Conservation (phyloP, 2,329 filamentous ascomycete genomes). For the Nigrospora oryzae region DNA sequence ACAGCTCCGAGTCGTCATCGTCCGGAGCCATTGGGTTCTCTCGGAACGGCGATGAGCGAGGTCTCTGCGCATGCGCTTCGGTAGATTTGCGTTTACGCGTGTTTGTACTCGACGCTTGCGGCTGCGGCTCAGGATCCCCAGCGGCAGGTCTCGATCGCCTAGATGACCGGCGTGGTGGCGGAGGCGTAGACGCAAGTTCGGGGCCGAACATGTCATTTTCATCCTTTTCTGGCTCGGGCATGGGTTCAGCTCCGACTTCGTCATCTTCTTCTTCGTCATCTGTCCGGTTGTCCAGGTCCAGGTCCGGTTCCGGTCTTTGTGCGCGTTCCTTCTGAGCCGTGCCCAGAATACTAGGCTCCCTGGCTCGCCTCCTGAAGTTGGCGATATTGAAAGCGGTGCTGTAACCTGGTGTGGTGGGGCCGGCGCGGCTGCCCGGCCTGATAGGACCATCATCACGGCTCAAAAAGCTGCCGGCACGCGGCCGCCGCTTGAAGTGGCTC, state of each 20-base stretch:
- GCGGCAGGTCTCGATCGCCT: slow-evolving; percentile 19
- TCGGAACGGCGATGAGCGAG: slow-evolving; percentile 25
- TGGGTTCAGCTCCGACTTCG: slow-evolving; percentile 3
- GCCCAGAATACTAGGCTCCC: slow-evolving; percentile 55
- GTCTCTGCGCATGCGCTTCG: slow-evolving; percentile 28
- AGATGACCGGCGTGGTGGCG: slow-evolving; percentile 35
- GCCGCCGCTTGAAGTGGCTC: slow-evolving; percentile 20
- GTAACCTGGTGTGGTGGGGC: slow-evolving; percentile 19
- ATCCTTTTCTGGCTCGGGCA: neutral
- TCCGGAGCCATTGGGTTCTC: slow-evolving; percentile 11
- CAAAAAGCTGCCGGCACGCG: slow-evolving; percentile 22
- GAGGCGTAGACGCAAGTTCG: slow-evolving; percentile 61
- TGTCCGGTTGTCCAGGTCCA: slow-evolving; percentile 18
- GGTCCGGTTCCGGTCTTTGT: slow-evolving; percentile 19
- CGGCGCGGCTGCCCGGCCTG: slow-evolving; percentile 22
- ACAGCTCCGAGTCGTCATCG: slow-evolving; percentile 9
- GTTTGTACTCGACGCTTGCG: slow-evolving; percentile 23
- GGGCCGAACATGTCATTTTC: slow-evolving; percentile 35
- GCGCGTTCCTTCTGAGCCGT: slow-evolving; percentile 35
- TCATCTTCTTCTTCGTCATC: slow-evolving; percentile 35
- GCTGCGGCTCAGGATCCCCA: slow-evolving; percentile 8
- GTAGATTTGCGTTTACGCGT: slow-evolving; percentile 50
- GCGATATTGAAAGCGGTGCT: slow-evolving; percentile 41
- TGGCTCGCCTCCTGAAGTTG: slow-evolving; percentile 45
- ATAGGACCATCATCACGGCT: slow-evolving; percentile 21